A percentile compares a stretch with the other conserved stretches of the same genome.
phyloP scores from a whole-genome alignment of 2,329 filamentous ascomycete genomes.

The Pseudogymnoascus sp. region DNA sequence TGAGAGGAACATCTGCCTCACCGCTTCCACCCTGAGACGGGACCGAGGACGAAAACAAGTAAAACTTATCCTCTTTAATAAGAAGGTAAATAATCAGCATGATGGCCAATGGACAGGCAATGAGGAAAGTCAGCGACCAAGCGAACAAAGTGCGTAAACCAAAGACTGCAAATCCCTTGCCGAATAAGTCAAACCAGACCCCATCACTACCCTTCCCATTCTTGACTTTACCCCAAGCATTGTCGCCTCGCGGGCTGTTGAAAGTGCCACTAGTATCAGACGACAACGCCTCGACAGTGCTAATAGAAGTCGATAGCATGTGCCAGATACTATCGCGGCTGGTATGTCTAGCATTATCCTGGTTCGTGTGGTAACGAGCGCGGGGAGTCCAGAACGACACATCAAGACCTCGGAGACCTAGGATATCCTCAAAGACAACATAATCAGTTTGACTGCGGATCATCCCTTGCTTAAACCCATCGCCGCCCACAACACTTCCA shows the following conservation, averaged over 20 bases:
- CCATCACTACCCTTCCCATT: slow-evolving; percentile 62
- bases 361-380: slow-evolving; percentile 80
- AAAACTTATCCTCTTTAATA: slow-evolving; percentile 71
- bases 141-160: slow-evolving; percentile 79
- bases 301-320: slow-evolving; percentile 81
- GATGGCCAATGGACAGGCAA: slow-evolving; percentile 70
- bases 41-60: slow-evolving; percentile 66
- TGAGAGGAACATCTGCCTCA: slow-evolving; percentile 56
- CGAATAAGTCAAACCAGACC: slow-evolving; percentile 94
- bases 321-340: slow-evolving; percentile 74
- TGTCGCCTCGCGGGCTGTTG: slow-evolving; percentile 49
- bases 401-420: slow-evolving; percentile 82
- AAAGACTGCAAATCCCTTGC: slow-evolving; percentile 71
- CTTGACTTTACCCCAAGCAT: slow-evolving; percentile 53
- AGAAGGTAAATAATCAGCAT: slow-evolving; percentile 64
- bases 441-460: slow-evolving; percentile 89
- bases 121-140: slow-evolving; percentile 75
- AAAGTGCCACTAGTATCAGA: slow-evolving; percentile 63
- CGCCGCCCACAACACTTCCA: slow-evolving; percentile 72
- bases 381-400: slow-evolving; percentile 86
- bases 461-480: slow-evolving; percentile 74
- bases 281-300: slow-evolving; percentile 66
- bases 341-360: slow-evolving; percentile 79
- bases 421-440: slow-evolving; percentile 67
- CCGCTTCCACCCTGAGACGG: slow-evolving; percentile 54